Evolutionary conservation across 2,329 filamentous ascomycete species (phyloP), one percentile per base, ranked within the genome.

Genomic region (Penicillium sp.): DNA sequence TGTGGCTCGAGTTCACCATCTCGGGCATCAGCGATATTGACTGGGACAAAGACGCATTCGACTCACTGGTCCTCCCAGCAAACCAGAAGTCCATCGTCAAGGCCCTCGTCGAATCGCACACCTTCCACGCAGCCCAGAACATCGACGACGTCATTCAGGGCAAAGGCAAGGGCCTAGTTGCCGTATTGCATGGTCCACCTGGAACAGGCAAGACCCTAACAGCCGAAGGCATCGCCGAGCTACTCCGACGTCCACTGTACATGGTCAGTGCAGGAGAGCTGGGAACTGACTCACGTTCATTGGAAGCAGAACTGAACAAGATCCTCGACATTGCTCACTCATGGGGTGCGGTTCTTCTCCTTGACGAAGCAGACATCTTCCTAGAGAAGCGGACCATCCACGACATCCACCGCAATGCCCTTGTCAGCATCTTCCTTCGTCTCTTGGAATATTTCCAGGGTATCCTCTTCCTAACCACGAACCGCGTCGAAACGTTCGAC

Each of bases 391-490:
- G 92, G 1, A 89, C 91, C 48, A 87, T 92, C 67, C 88, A 91
- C 62, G 91, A 96, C 66, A 88, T 96, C 52, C 88, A 92, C 69
- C 88, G 92, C 57, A 96, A 96, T 66, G 89, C 89, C 0, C 84
- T 95, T 1, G 92, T 96, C 52, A 91, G 88, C 71, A 91, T 96
- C 67, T 96, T 96, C 80, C 79, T 96, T 2, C 87, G 92, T 0
- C 82, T 93, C 55, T 81, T 96, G 0, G 93, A 97, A 74, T 96
- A 96, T 73, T 96, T 96, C 77, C 90, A 96, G 69, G 92, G 92
- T 3, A 96, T 96, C 53, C 74, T 96, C 4, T 96, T 96, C 78
- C 76, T 96, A 26, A 96, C 92, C 0, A 96, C 92, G 2, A 96
- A 96, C 71, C 86, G 92, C 1, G 91, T 96, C 1, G 77, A 88